Evolutionary conservation across 2,329 filamentous ascomycete genomes (phyloP), one percentile per base, ranked within the genome.

Genomic region (Scedosporium minutisporum): DNA sequence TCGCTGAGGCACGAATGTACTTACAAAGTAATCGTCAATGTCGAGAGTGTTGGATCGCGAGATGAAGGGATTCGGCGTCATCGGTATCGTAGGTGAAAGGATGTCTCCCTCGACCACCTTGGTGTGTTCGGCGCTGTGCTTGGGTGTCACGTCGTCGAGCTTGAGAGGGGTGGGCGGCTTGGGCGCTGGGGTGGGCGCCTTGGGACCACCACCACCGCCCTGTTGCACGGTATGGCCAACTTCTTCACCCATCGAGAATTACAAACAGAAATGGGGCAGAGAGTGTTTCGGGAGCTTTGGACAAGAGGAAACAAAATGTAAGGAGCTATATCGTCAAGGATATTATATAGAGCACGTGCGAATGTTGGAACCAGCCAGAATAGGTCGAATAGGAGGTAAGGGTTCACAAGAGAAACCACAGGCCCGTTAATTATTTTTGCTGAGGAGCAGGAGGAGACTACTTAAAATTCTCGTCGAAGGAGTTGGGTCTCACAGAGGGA

Each of bases 1-100:
- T n/a, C 4, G 57, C 6, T 18, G 42, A 23, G 42, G n/a, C 14
- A 9, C 2, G 12, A 10, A 46, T 18, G 2, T 10, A 63, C 64
- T 58, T 58, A 65, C 64, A 61, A 66, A 66, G 64, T 66, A 66
- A 44, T 66, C 65, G 16, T 66, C 65, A n/a, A 66, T 9, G 12
- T 66, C 65, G 27, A 63, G 27, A 7, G 21, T 53, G n/a, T 57
- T 57, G 25, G 33, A 12, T n/a, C 57, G 55, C 10, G 51, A 21
- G 16, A 29, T 18, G 25, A 59, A 63, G 4, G 57, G 55, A 21
- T 59, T 59, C 42, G 61, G 61, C 21, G 61, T 63, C 25, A 29
- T 42, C 0, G 57, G 25, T 10, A 6, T 46, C 18, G 46, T 53
- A 9, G 61, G 61, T 44, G 61, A 63, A 23, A 59, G 21, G n/a